A percentile compares a stretch with the other conserved stretches of the same genome.
These are phyloP conservation scores for Exophiala xenobiotica DNA, from an alignment of 2,329 filamentous ascomycete species.

Conservation along the genomic window DNA sequence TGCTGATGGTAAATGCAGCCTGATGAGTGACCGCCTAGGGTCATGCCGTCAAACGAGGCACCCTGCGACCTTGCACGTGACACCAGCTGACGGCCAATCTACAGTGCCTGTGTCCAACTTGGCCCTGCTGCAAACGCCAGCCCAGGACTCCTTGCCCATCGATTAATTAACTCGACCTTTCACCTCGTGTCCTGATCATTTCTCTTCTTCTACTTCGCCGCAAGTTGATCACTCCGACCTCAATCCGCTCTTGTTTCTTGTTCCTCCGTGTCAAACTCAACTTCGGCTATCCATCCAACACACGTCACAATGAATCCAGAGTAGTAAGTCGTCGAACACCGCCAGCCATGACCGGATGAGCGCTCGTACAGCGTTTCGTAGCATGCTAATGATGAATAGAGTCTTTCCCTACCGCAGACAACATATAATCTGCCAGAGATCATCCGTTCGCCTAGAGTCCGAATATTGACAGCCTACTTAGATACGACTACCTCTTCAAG, in stretches of 20 bases:
- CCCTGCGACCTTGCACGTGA: conserved; percentile 1
- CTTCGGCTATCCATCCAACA: conserved; percentile 3
- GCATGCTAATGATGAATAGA: conserved; percentile 15
- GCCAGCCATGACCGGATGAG: conserved; percentile 4
- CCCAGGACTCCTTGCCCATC: conserved; percentile 2
- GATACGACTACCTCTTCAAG: conserved; percentile 99
- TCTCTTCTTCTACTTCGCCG: not conserved
- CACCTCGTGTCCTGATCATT: not conserved
- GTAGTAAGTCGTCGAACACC: conserved; percentile 41
- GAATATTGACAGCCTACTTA: conserved; percentile 40
- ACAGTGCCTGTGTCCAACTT: not conserved
- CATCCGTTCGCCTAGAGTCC: not conserved
- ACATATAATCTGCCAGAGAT: not conserved
- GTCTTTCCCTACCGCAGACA: conserved; percentile 2
- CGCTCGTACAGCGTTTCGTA: not conserved
- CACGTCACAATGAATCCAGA: conserved; percentile 49
- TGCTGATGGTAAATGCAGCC: not conserved
- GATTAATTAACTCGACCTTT: conserved; percentile 5
- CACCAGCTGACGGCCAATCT: not conserved
- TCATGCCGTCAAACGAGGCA: conserved; percentile 3
- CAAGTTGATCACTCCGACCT: not conserved
- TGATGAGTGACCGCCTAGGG: not conserved
- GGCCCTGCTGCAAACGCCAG: conserved; percentile 2
- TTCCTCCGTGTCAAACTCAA: not conserved
- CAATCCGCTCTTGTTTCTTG: not conserved